phyloP scores from a whole-genome alignment of 805 yeast genomes.

The Brettanomyces anomalus region DNA sequence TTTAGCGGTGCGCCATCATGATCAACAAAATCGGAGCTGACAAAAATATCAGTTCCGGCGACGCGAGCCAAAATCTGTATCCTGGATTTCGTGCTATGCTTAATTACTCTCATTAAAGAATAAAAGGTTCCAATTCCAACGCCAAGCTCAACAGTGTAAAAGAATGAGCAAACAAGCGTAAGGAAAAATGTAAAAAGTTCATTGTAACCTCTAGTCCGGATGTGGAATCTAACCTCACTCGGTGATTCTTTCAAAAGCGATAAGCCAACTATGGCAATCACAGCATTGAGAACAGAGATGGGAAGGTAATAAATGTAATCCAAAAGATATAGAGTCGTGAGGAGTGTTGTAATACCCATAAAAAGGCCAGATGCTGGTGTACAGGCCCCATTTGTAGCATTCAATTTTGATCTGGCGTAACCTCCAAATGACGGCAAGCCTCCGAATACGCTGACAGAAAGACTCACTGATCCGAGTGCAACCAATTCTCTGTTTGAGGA shows the following conservation, averaged over 20 bases:
- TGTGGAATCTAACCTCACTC: conserved; percentile 62
- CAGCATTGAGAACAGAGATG: conserved; percentile 66
- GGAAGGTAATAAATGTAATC: conserved; percentile 68
- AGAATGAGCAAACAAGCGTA: conserved; percentile 56
- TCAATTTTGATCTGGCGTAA: conserved; percentile 85
- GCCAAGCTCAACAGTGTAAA: conserved; percentile 81
- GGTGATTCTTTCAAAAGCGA: conserved; percentile 81
- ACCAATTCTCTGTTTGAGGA: conserved; percentile 87
- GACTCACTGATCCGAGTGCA: conserved; percentile 74
- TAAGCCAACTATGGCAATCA: conserved; percentile 71
- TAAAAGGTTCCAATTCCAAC: conserved; percentile 80
- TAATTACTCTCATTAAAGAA: conserved; percentile 70
- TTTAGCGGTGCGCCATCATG: conserved; percentile 6
- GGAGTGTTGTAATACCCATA: conserved; percentile 67
- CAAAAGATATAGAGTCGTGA: conserved; percentile 53
- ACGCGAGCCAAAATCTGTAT: conserved; percentile 74
- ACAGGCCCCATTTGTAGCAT: conserved; percentile 78
- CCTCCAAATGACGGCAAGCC: conserved; percentile 93
- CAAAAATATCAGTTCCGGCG: conserved; percentile 50
- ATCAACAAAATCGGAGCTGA: conserved; percentile 57
- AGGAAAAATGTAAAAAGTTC: conserved; percentile 62
- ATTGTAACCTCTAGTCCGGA: conserved; percentile 62
- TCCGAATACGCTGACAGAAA: conserved; percentile 49
- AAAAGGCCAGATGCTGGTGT: conserved; percentile 79
- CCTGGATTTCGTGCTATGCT: conserved; percentile 71